Percentiles rank a stretch among this genome's conserved stretches.
phyloP scores from a whole-genome alignment of 768 basidiomycete genomes.

The Leccinum disarticulatum region DNA sequence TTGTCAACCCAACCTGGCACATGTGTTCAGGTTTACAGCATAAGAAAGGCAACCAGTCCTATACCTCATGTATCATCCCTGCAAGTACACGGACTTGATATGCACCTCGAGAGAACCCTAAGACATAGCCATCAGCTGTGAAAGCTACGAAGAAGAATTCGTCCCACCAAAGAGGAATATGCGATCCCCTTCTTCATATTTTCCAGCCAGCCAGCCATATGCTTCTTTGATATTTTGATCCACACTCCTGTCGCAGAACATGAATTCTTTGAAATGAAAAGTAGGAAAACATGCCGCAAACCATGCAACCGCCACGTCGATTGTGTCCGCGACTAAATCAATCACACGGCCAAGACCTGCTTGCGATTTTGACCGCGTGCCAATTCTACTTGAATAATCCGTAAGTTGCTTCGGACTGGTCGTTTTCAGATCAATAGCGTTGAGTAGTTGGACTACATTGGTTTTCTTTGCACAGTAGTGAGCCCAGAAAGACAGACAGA shows the following conservation, averaged over 20 bases:
- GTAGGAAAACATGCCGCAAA: not conserved
- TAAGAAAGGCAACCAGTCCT: not conserved
- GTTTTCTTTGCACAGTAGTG: not conserved
- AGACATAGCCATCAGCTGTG: not conserved
- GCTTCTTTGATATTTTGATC: not conserved
- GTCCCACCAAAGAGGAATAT: not conserved
- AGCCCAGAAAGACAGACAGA: not conserved
- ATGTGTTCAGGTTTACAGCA: not conserved
- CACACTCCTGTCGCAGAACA: not conserved
- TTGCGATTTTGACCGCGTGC: constrained; percentile 26
- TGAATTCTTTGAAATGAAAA: not conserved
- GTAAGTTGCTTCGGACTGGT: constrained; percentile 22
- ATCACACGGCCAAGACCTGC: constrained; percentile 14
- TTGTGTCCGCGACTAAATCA: constrained; percentile 9
- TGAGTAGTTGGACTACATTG: not conserved
- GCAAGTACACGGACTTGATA: not conserved
- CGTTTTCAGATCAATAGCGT: constrained; percentile 12
- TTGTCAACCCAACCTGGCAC: not conserved
- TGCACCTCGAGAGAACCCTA: constrained; percentile 1
- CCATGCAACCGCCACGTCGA: constrained; percentile 7
- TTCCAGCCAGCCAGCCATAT: not conserved
- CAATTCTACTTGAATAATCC: constrained; percentile 37
- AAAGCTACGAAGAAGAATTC: not conserved
- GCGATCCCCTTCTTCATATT: not conserved
- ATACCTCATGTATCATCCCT: constrained; percentile 2